Percentiles rank a stretch among this genome's conserved stretches.
Conservation (phyloP, 305 asterid genomes). For the Fraxinus xanthoxyloides region DNA sequence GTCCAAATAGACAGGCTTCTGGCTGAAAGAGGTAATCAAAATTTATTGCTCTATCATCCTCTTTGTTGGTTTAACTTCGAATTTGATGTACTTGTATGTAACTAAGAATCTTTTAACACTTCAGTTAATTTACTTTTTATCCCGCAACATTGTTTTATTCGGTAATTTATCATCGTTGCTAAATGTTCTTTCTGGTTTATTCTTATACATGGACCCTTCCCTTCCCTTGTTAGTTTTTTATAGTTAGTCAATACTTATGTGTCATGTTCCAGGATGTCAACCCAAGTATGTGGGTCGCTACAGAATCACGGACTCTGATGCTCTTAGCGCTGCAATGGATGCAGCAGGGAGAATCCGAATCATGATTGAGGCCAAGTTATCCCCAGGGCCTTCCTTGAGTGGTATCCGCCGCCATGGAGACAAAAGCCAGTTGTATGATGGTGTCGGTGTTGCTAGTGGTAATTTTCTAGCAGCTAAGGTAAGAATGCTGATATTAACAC, state of each 20-base stretch:
- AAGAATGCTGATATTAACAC: too few species aligned
- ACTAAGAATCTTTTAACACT: neutral
- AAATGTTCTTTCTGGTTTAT: neutral
- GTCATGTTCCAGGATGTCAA: conserved; percentile 48
- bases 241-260: too few species aligned
- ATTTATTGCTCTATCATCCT: neutral
- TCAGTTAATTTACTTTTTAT: neutral
- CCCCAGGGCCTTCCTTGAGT: conserved; percentile 87
- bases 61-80: neutral
- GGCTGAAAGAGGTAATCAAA: conserved; percentile 56
- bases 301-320: conserved; percentile 67
- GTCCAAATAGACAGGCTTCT: conserved; percentile 84
- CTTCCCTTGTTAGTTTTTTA: conserved; percentile 13
- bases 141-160: neutral
- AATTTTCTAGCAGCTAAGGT: conserved; percentile 61
- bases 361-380: conserved; percentile 80
- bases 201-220: too few species aligned
- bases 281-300: conserved; percentile 56
- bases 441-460: conserved; percentile 57
- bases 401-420: conserved; percentile 57
- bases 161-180: neutral
- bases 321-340: conserved; percentile 85
- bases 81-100: conserved; percentile 2
- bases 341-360: conserved; percentile 84
- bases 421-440: conserved; percentile 45